Evolutionary conservation across 139 green algal species (phyloP).

Genomic region (Penium margaritaceum): DNA sequence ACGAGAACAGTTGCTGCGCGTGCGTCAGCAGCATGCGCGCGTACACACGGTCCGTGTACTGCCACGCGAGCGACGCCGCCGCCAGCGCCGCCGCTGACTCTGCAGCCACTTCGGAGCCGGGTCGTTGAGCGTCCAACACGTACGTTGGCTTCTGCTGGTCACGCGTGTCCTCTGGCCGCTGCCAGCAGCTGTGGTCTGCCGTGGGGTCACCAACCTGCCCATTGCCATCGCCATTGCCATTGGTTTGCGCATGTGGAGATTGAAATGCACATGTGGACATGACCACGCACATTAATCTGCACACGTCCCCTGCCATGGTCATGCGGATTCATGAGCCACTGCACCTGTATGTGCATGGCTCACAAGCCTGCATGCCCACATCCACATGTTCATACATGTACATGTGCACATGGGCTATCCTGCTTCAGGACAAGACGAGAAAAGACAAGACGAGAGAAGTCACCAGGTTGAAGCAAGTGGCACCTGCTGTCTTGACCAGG

Average conservation of each 20-base stretch:
- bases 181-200: conserved; percentile 34
- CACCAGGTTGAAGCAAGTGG: too few relatives aligned
- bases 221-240: too few relatives aligned
- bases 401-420: too few relatives aligned
- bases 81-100: conserved; percentile 31
- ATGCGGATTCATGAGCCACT: too few relatives aligned
- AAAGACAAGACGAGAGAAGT: neutral
- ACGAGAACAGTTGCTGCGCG: conserved; percentile 34
- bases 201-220: conserved; percentile 22
- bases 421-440: too few relatives aligned
- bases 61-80: conserved; percentile 32
- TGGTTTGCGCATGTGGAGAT: too few relatives aligned
- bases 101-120: conserved; percentile 26
- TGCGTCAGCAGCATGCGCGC: conserved; percentile 10
- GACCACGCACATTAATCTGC: neutral
- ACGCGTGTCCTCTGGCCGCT: conserved; percentile 32
- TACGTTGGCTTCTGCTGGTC: conserved; percentile 12
- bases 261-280: neutral
- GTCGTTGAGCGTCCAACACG: neutral
- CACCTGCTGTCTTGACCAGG: too few relatives aligned
- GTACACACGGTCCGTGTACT: conserved; percentile 4
- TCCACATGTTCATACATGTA: too few relatives aligned
- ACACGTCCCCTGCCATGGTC: neutral
- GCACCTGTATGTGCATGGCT: too few relatives aligned
- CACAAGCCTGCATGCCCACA: too few relatives aligned